Evolutionary conservation across 257 asterid species (phyloP), one percentile per base, ranked within the genome.

Genomic region (Solanum ossicruentum): DNA sequence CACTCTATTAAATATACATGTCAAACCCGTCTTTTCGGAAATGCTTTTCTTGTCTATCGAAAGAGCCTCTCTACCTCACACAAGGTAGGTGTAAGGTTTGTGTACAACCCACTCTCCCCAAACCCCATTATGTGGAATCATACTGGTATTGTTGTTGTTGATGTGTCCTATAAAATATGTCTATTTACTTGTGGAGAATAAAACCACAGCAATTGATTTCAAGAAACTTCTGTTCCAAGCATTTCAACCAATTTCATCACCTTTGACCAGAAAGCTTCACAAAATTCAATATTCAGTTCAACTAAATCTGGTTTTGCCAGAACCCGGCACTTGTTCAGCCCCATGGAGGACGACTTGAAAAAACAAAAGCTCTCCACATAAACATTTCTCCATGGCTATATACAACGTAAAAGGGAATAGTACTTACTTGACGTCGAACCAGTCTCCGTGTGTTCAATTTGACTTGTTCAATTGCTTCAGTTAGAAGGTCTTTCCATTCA

Each of bases 401-500:
- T 26, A 16, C 23, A 16, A 36, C 6, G 0, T 49, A 75, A 32
- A 52, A 52, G 17, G 47, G 11, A 26, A 21, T 28, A 52, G 65
- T 16, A 78, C 94, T 92, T 92, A 97, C 98, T 83, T 97, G 98
- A 78, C 97, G 97, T 28, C 97, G 98, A 70, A 94, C 92, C 72
- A 97, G 95, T 89, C 97, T 93, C 88, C 98, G 87, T 36, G 98
- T 97, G 90, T 95, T 97, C 82, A 93, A 65, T 84, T 97, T 94
- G 88, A 97, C 85, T 86, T 83, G 89, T 84, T 92, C 92, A 60
- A 92, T 87, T 84, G 97, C 95, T 89, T 92, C 98, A 84, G 58
- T 84, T 82, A 95, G 86, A 87, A 91, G 79, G 85, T 80, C 84
- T 41, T 90, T 85, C 56, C 79, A 67, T 36, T 77, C 85, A 86